phyloP scores from a whole-genome alignment of 1,284 basidiomycete species.

The Tylopilus sp. region DNA sequence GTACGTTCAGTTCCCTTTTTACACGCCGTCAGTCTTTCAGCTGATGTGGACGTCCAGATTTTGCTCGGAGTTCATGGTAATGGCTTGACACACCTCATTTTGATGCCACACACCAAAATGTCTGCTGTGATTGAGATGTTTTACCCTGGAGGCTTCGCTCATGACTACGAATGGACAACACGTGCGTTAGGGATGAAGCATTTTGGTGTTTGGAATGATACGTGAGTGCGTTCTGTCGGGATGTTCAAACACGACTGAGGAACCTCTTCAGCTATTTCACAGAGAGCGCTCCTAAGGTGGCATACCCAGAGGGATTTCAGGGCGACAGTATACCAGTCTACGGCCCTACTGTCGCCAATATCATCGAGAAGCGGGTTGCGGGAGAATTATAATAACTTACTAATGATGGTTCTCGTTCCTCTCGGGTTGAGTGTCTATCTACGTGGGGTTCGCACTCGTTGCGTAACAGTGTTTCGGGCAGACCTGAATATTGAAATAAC shows the following conservation, averaged over 20 bases:
- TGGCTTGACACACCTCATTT: slow-evolving; percentile 72
- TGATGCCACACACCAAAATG: slow-evolving; percentile 66
- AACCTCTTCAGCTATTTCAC: slow-evolving; percentile 41
- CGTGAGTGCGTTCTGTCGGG: slow-evolving; percentile 40
- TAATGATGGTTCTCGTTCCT: background rate
- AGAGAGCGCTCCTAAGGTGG: slow-evolving; percentile 48
- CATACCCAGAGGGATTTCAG: slow-evolving; percentile 77
- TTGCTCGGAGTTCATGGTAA: slow-evolving; percentile 80
- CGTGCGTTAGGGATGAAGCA: slow-evolving; percentile 70
- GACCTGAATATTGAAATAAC: too few relatives aligned
- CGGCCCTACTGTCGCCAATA: slow-evolving; percentile 48
- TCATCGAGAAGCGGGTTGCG: slow-evolving; percentile 58
- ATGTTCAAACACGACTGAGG: background rate
- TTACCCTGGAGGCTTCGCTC: slow-evolving; percentile 72
- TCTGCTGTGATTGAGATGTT: slow-evolving; percentile 81
- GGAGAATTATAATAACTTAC: slow-evolving; percentile 22
- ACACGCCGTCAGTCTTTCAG: background rate
- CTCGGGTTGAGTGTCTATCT: background rate
- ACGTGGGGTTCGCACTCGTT: background rate
- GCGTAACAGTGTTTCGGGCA: background rate
- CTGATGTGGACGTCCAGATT: slow-evolving; percentile 43
- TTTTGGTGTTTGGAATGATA: slow-evolving; percentile 75
- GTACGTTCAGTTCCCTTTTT: slow-evolving; percentile 35
- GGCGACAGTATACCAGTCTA: slow-evolving; percentile 65
- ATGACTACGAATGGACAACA: slow-evolving; percentile 78